A percentile compares a stretch with the other conserved stretches of the same genome.
These are phyloP conservation scores for Didymella segeticola DNA, from an alignment of 2,329 filamentous ascomycete genomes.

Conservation along the genomic window DNA sequence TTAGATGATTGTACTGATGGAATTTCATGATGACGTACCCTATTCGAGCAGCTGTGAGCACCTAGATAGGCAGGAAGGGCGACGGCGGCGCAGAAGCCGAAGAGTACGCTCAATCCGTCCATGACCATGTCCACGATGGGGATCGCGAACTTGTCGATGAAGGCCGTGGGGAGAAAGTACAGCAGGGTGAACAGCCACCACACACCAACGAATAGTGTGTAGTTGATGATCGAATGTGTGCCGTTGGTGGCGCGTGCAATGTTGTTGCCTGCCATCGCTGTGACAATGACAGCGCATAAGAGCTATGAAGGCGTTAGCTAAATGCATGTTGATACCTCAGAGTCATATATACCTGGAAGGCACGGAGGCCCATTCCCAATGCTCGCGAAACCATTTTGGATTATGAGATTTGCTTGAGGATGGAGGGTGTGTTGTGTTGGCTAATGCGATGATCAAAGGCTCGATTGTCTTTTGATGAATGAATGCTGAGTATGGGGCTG, in stretches of 20 bases:
- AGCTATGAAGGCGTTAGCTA: constrained; percentile 53
- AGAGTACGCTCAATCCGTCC: constrained; percentile 67
- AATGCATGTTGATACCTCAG: background rate
- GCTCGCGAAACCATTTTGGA: constrained; percentile 51
- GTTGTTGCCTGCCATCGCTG: constrained; percentile 69
- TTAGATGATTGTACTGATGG: constrained; percentile 7
- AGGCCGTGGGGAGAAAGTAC: constrained; percentile 64
- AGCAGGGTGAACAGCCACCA: constrained; percentile 71
- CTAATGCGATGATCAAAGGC: constrained; percentile 4
- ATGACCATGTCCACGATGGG: constrained; percentile 62
- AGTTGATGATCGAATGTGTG: constrained; percentile 64
- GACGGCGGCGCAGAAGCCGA: constrained; percentile 74
- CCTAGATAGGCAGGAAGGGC: constrained; percentile 73
- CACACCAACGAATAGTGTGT: constrained; percentile 73
- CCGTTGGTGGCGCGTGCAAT: constrained; percentile 60
- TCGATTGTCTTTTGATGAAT: background rate
- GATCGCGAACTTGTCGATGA: constrained; percentile 61
- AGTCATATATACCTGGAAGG: constrained; percentile 47
- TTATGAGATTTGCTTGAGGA: constrained; percentile 15
- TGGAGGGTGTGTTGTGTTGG: constrained; percentile 8
- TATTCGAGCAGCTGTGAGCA: constrained; percentile 71
- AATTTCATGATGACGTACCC: constrained; percentile 50
- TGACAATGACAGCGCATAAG: constrained; percentile 65
- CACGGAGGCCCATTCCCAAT: constrained; percentile 51
- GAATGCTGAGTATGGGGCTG: constrained; percentile 3